Evolutionary conservation across 371 early-diverging fungal species (phyloP).

Genomic region (Rhizoclosmatium hyalinum): DNA sequence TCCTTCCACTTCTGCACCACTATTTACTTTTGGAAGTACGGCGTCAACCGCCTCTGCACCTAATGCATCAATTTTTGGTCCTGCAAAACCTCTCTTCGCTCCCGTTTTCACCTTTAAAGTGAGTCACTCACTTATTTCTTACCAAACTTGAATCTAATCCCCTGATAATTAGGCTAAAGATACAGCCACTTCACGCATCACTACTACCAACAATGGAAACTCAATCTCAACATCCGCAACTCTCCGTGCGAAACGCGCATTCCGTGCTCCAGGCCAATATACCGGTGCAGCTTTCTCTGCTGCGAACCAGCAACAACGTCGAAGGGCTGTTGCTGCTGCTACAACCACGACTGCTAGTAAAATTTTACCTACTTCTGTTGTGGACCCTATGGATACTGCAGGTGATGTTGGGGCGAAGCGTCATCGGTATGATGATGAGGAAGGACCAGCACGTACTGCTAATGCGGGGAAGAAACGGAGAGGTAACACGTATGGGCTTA

Average conservation of each 20-base stretch:
- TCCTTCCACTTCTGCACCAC: background rate
- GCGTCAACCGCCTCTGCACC: background rate
- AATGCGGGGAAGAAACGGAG: background rate
- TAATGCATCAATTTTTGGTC: slow-evolving; percentile 16
- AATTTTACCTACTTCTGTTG: background rate
- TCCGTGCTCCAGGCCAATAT: background rate
- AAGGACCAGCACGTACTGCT: background rate
- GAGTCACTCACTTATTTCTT: background rate
- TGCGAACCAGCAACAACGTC: background rate
- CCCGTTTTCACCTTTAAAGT: slow-evolving; percentile 25
- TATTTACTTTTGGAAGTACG: slow-evolving; percentile 23
- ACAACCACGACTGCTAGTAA: background rate
- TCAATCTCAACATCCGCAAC: background rate
- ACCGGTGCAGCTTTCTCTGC: background rate
- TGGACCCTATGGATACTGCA: background rate
- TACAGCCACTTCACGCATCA: background rate
- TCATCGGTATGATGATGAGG: slow-evolving; percentile 1
- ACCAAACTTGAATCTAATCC: background rate
- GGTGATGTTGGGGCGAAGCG: background rate
- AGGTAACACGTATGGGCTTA: background rate
- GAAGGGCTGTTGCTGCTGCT: background rate
- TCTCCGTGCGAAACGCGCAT: background rate
- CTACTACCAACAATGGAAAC: background rate
- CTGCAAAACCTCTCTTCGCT: slow-evolving; percentile 22
- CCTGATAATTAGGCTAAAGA: background rate